A percentile compares a stretch with the other conserved stretches of the same genome.
These are phyloP conservation scores for Paramecium octaurelia DNA, from an alignment of 73 alveolate genomes.

Conservation along the genomic window DNA sequence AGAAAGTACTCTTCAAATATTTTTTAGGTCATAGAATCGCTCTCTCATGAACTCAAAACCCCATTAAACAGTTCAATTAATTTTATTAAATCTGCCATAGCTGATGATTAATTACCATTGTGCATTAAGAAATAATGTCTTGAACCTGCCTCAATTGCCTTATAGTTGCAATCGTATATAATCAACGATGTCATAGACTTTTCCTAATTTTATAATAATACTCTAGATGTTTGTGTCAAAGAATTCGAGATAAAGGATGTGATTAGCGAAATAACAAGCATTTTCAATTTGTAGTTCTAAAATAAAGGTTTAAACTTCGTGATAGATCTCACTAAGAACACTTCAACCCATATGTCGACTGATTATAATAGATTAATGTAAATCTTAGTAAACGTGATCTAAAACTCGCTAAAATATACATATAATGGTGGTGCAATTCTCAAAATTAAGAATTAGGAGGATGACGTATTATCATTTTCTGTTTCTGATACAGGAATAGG, in stretches of 20 bases:
- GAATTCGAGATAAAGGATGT: constrained; percentile 12
- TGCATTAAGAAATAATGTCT: not conserved
- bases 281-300: not conserved
- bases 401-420: constrained; percentile 9
- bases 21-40: constrained; percentile 14
- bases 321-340: not conserved
- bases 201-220: constrained; percentile 1
- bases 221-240: not conserved
- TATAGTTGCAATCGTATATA: constrained; percentile 15
- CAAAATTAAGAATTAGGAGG: not conserved
- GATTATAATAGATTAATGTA: constrained; percentile 51
- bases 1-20: not conserved
- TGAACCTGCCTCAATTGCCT: constrained; percentile 27
- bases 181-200: constrained; percentile 50
- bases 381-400: not conserved
- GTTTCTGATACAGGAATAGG: constrained; percentile 52
- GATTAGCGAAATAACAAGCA: not conserved
- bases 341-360: not conserved
- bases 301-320: not conserved
- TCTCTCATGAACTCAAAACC: constrained; percentile 57
- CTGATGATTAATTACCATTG: not conserved
- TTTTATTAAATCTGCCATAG: not conserved
- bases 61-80: constrained; percentile 33
- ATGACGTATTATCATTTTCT: not conserved
- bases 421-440: constrained; percentile 2